Evolutionary conservation across 345 rosid species (phyloP).

Genomic region (Eutrema yunnanense): DNA sequence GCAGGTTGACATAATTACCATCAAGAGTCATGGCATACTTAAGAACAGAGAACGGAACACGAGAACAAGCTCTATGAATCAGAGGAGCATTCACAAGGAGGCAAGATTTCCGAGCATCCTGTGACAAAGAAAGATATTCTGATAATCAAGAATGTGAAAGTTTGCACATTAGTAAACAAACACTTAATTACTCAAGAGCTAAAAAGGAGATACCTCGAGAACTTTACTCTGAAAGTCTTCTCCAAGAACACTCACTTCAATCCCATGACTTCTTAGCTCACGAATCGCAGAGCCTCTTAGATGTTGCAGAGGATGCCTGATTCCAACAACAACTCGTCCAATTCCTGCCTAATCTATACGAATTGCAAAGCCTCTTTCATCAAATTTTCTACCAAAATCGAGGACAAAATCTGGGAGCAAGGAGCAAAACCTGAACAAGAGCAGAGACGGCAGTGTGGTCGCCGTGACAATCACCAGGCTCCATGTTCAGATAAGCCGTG

Average conservation of each 20-base stretch:
- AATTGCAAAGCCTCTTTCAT: too few relatives aligned
- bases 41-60: conserved; percentile 79
- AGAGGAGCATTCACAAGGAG: conserved; percentile 83
- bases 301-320: conserved; percentile 85
- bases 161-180: background rate
- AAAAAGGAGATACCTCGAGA: conserved; percentile 48
- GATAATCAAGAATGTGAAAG: background rate
- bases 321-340: conserved; percentile 72
- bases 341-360: conserved; percentile 79
- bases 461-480: conserved; percentile 94
- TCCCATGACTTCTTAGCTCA: conserved; percentile 62
- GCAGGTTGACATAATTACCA: conserved; percentile 42
- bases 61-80: conserved; percentile 77
- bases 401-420: background rate
- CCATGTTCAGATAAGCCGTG: conserved; percentile 79
- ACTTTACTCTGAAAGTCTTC: conserved; percentile 75
- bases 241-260: conserved; percentile 88
- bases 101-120: conserved; percentile 84
- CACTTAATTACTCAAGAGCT: background rate
- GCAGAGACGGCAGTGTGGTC: conserved; percentile 78
- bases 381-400: background rate
- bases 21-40: conserved; percentile 99
- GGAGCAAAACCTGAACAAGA: conserved; percentile 64
- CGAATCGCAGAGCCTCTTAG: conserved; percentile 81
- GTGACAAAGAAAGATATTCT: background rate